A percentile compares a stretch with the other conserved stretches of the same genome.
These are phyloP conservation scores for Begonia peltatifolia DNA, from an alignment of 306 rosid species.

Conservation along the genomic window DNA sequence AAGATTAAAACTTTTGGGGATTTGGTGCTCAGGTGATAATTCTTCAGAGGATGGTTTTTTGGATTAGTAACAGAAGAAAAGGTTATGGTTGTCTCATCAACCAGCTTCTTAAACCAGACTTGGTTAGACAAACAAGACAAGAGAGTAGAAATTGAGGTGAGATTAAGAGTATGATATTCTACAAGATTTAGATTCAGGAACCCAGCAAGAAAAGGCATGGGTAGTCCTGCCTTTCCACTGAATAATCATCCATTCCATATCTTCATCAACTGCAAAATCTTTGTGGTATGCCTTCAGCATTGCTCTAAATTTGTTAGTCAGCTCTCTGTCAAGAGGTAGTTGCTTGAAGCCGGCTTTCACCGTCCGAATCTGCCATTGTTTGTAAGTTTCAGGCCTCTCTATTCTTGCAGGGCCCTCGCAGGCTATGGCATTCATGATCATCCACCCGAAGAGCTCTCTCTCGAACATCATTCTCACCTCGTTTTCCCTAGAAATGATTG, in stretches of 20 bases:
- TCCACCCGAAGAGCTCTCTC: constrained; percentile 11
- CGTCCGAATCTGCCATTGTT: constrained; percentile 19
- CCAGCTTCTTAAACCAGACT: too few species aligned
- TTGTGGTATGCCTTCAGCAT: constrained; percentile 6
- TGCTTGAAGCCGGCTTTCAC: constrained; percentile 20
- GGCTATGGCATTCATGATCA: constrained; percentile 15
- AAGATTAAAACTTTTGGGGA: too few species aligned
- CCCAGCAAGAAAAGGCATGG: constrained; percentile 19
- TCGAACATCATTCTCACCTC: constrained; percentile 13
- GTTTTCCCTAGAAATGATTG: constrained; percentile 8
- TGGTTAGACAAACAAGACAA: too few species aligned
- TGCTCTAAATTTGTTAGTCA: constrained; percentile 4
- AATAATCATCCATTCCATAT: constrained; percentile 23
- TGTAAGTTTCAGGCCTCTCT: constrained; percentile 26
- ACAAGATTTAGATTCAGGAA: background rate
- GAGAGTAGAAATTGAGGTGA: background rate
- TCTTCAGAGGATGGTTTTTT: too few species aligned
- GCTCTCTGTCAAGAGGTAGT: constrained; percentile 14
- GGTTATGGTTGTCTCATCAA: too few species aligned
- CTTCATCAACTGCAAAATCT: constrained; percentile 16
- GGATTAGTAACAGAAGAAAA: too few species aligned
- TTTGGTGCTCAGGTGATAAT: too few species aligned
- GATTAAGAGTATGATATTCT: background rate
- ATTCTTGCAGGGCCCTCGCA: constrained; percentile 25
- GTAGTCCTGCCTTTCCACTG: constrained; percentile 20